These are phyloP conservation scores for Epichloe festucae DNA, from an alignment of 2,329 filamentous ascomycete genomes.

Conservation along the genomic window DNA sequence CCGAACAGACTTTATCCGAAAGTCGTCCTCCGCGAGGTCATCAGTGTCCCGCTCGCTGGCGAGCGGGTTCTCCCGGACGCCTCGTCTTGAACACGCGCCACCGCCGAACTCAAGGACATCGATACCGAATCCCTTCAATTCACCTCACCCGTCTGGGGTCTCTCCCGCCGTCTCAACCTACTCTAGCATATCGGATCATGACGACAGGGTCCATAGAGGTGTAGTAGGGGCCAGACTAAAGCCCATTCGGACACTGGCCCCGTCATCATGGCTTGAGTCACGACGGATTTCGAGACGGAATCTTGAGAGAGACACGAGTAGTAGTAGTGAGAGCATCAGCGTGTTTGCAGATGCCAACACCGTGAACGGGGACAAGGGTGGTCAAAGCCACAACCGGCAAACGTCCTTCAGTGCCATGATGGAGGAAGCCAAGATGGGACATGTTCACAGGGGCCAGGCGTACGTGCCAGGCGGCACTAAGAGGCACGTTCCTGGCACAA, in stretches of 20 bases:
- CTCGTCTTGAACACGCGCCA: neutral
- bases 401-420: constrained; percentile 44
- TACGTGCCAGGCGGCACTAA: constrained; percentile 15
- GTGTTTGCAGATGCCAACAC: constrained; percentile 37
- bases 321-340: constrained; percentile 37
- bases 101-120: constrained; percentile 12
- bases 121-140: constrained; percentile 25
- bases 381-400: constrained; percentile 15
- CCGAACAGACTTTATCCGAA: constrained; percentile 41
- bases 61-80: neutral
- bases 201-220: constrained; percentile 14
- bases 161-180: constrained; percentile 9
- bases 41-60: constrained; percentile 6
- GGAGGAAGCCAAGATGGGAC: constrained; percentile 31
- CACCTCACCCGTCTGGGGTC: constrained; percentile 15
- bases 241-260: constrained; percentile 29
- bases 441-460: constrained; percentile 26
- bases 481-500: constrained; percentile 20
- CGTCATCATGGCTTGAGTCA: constrained; percentile 12
- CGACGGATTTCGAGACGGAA: constrained; percentile 19
- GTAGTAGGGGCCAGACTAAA: constrained; percentile 16
- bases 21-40: constrained; percentile 11
- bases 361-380: constrained; percentile 11
- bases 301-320: constrained; percentile 29
- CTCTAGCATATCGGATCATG: constrained; percentile 14